Evolutionary conservation across 768 basidiomycete genomes (phyloP).

Genomic region (Mycena capillaripes): DNA sequence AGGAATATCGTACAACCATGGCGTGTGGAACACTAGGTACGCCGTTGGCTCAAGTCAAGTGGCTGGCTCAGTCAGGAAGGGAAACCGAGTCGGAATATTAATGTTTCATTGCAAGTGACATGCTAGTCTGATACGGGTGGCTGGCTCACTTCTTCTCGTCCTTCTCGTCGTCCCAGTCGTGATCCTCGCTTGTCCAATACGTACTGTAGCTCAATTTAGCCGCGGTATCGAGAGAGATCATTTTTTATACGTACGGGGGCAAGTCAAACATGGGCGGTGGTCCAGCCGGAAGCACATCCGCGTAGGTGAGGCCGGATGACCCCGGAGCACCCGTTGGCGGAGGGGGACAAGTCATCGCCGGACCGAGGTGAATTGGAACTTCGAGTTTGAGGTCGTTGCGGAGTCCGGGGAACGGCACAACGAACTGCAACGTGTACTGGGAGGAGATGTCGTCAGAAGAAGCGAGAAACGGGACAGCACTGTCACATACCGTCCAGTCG

Average conservation of each 20-base stretch:
- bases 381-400: conserved; percentile 16
- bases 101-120: too few species aligned
- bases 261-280: conserved; percentile 21
- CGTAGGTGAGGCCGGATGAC: conserved; percentile 13
- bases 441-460: not conserved
- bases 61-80: too few species aligned
- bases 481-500: conserved; percentile 11
- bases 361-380: conserved; percentile 2
- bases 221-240: too few species aligned
- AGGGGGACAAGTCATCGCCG: conserved; percentile 8
- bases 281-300: conserved; percentile 19
- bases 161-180: conserved; percentile 18
- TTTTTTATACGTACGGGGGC: conserved; percentile 16
- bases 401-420: conserved; percentile 16
- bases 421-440: not conserved
- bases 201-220: not conserved
- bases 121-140: too few species aligned
- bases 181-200: conserved; percentile 16
- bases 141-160: not conserved
- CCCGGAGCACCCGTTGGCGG: not conserved
- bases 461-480: not conserved
- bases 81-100: too few species aligned
- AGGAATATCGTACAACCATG: too few species aligned
- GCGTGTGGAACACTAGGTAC: too few species aligned
- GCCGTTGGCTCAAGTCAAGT: too few species aligned